Percentiles rank a stretch among this genome's conserved stretches.
phyloP scores from a whole-genome alignment of 306 rosid species.

The Glycine latifolia region DNA sequence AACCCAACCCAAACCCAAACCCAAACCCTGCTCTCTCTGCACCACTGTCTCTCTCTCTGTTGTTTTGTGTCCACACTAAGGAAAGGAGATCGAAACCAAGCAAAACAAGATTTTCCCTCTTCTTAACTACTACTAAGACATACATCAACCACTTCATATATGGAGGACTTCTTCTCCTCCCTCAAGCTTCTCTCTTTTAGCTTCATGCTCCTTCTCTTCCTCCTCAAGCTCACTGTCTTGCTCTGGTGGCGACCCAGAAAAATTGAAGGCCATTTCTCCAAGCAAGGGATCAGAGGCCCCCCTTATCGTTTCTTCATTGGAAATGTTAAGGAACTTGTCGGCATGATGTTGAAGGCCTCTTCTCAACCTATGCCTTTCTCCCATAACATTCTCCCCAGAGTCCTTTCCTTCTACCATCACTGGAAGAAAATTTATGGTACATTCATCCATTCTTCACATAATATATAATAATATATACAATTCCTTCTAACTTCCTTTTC shows the following conservation, averaged over 20 bases:
- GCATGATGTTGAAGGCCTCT: conserved; percentile 90
- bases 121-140: too few relatives aligned
- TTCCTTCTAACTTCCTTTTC: not conserved
- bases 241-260: conserved; percentile 95
- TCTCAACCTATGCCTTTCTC: conserved; percentile 91
- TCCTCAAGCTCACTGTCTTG: conserved; percentile 54
- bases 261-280: conserved; percentile 75
- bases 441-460: not conserved
- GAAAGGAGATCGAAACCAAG: not conserved
- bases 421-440: conserved; percentile 92
- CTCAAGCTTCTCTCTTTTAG: conserved; percentile 53
- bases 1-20: conserved; percentile 12
- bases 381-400: conserved; percentile 95
- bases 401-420: conserved; percentile 94
- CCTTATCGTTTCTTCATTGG: conserved; percentile 98
- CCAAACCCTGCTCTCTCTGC: conserved; percentile 12
- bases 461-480: too few relatives aligned
- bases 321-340: conserved; percentile 76
- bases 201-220: conserved; percentile 44
- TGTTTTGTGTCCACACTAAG: conserved; percentile 4
- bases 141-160: not conserved
- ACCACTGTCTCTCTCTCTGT: not conserved
- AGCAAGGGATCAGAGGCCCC: conserved; percentile 94
- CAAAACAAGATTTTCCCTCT: not conserved
- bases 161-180: conserved; percentile 62